Conservation (phyloP, 805 yeast genomes). For the Candida quercuum region DNA sequence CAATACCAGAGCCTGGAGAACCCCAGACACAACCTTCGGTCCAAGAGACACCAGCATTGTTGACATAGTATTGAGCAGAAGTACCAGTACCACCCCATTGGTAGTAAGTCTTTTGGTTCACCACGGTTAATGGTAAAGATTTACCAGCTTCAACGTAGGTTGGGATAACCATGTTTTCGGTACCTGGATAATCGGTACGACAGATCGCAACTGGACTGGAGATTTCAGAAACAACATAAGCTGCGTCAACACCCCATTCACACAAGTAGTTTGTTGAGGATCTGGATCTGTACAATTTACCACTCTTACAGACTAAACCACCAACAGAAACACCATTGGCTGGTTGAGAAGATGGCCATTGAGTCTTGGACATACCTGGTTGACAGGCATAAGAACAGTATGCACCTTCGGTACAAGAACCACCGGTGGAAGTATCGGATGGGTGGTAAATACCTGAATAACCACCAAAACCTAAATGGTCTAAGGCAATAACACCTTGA, state of each 20-base stretch:
- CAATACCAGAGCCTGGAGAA: conserved; percentile 66
- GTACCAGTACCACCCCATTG: conserved; percentile 77
- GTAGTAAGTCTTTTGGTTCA: conserved; percentile 73
- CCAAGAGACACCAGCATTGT: conserved; percentile 88
- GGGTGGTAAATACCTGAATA: conserved; percentile 63
- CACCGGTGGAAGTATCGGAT: conserved; percentile 55
- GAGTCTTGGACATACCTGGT: conserved; percentile 97
- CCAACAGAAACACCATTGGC: conserved; percentile 87
- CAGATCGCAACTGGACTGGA: conserved; percentile 76
- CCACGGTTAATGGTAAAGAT: conserved; percentile 66
- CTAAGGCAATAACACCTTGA: conserved; percentile 74
- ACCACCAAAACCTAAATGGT: conserved; percentile 75
- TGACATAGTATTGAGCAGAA: conserved; percentile 95
- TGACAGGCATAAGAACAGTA: conserved; percentile 98
- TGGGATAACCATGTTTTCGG: conserved; percentile 97
- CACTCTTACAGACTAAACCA: conserved; percentile 82
- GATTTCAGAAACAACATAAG: conserved; percentile 63
- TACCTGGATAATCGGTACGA: conserved; percentile 99
- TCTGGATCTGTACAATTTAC: conserved; percentile 81
- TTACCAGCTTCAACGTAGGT: conserved; percentile 71
- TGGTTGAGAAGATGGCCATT: conserved; percentile 91
- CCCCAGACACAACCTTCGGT: conserved; percentile 97
- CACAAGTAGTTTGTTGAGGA: conserved; percentile 63
- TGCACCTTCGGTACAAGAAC: conserved; percentile 76
- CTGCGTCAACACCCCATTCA: conserved; percentile 77